These are phyloP conservation scores for Dioszegia aurantiaca DNA, from an alignment of 768 basidiomycete genomes.

Conservation along the genomic window DNA sequence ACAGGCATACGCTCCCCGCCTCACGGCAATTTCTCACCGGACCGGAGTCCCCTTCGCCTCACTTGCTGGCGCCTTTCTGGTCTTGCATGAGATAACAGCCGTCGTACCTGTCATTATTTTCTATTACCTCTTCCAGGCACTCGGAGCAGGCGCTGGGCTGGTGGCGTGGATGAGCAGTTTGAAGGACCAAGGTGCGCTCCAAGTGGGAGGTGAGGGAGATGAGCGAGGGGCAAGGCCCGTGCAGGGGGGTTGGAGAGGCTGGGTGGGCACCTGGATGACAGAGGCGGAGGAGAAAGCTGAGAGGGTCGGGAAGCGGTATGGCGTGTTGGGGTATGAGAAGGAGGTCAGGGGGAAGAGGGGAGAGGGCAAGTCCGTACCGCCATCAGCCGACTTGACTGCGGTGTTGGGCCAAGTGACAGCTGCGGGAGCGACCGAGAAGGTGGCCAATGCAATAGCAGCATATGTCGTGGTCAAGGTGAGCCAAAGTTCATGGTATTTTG, in stretches of 20 bases:
- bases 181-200: conserved; percentile 7
- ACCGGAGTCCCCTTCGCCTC: conserved; percentile 76
- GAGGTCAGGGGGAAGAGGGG: neutral
- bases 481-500: no score
- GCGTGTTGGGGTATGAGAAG: conserved; percentile 67
- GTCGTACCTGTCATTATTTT: conserved; percentile 69
- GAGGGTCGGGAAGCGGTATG: conserved; percentile 72
- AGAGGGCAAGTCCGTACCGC: conserved; percentile 16
- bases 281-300: conserved; percentile 73
- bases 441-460: conserved; percentile 77
- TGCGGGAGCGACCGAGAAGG: conserved; percentile 63
- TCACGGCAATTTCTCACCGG: conserved; percentile 63
- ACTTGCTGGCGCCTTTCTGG: conserved; percentile 70
- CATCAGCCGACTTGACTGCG: conserved; percentile 11
- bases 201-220: conserved; percentile 7
- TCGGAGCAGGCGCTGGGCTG: conserved; percentile 69
- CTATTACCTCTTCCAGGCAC: conserved; percentile 66
- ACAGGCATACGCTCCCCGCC: conserved; percentile 55
- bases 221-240: neutral
- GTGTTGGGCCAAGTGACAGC: conserved; percentile 17
- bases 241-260: conserved; percentile 41
- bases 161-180: conserved; percentile 53
- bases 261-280: conserved; percentile 63
- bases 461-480: conserved; percentile 75
- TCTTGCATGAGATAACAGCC: conserved; percentile 83